Evolutionary conservation across 1,139 yeast species (phyloP), one percentile per base, ranked within the genome.

Genomic region (Geotrichum cucujoidarum): DNA sequence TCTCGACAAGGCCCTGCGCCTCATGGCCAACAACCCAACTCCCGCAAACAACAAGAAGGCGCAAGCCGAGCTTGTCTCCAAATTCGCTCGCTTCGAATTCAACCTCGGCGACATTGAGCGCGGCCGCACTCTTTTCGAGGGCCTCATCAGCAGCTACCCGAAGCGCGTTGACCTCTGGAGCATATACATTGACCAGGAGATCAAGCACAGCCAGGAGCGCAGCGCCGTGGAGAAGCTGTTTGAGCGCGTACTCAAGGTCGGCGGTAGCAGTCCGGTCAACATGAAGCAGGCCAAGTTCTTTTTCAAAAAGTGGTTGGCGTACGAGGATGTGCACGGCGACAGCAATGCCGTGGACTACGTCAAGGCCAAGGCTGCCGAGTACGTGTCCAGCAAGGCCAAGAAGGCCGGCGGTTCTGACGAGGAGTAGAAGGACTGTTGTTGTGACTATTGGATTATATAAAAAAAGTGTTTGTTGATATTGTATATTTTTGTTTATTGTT

Each of bases 161-260:
- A 88, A 88, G 73, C 80, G 95, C 68, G 79, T 87, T 52, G 98
- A 92, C 66, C 69, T 92, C 57, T 92, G 97, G 97, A 89, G 85
- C 63, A 94, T 90, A 40, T 89, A 89, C 67, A 77, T 90, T 56
- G 98, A 92, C 66, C 95, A 87, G 68, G 97, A 92, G 68, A 81
- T 86, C 63, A 86, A 85, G 66, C 57, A 60, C 41, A 75, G 74
- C 48, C 80, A 80, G 44, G 79, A 78, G 65, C 72, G 73, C 56
- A 80, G 80, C 64, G 83, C 25, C 5, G 53, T 81, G 35, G 92
- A 83, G 62, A 83, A 77, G 25, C 72, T 92, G 54, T 90, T 89
- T 61, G 96, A 89, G 67, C 79, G 97, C 64, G 88, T 84, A 5
- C 37, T 41, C 24, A 32, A 41, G 31, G 50, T 73, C 32, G 51